Evolutionary conservation across 805 yeast species (phyloP), one percentile per base, ranked within the genome.

Genomic region (Komagataella pastoris): DNA sequence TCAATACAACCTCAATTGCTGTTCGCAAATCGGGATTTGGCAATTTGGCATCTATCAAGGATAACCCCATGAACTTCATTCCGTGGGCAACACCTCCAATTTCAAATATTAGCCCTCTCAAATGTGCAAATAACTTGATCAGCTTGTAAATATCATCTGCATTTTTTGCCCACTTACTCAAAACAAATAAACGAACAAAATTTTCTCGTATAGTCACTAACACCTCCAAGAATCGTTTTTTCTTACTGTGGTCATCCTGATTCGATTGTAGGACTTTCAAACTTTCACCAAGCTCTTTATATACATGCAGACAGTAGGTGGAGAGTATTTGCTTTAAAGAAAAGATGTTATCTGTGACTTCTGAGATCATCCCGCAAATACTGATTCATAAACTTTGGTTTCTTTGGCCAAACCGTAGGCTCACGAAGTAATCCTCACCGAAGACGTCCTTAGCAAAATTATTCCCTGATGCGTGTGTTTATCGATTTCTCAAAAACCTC

Each of bases 11-110:
- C 61, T 91, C 95, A 57, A 91, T 69, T 1, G 96, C 88, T 0
- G 98, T 90, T 21, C 81, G 75, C 18, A 93, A 65, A 65, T 93
- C 99, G 0, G 96, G 93, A 64, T 88, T 88, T 4, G 97, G 96
- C 51, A 91, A 68, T 60, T 95, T 90, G 0, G 99, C 98, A 24
- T 89, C 86, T 1, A 88, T 77, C 56, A 86, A 66, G n/a, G 83
- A 79, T 21, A 85, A 69, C n/a, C 74, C 73, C 55, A 82, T 85
- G 45, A 89, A 69, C 10, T 85, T 81, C 75, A 76, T 61, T 76
- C 80, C 60, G 47, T 87, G 86, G 59, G 88, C 95, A 30, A 30
- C 40, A 30, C 14, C 14, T 10, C 40, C 40, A 12, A 30, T 30
- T 10, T 30, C 14, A 8, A 30, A 30, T 10, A 30, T 30, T n/a